Conservation (phyloP, 305 asterid genomes). For the Fraxinus floribunda region DNA sequence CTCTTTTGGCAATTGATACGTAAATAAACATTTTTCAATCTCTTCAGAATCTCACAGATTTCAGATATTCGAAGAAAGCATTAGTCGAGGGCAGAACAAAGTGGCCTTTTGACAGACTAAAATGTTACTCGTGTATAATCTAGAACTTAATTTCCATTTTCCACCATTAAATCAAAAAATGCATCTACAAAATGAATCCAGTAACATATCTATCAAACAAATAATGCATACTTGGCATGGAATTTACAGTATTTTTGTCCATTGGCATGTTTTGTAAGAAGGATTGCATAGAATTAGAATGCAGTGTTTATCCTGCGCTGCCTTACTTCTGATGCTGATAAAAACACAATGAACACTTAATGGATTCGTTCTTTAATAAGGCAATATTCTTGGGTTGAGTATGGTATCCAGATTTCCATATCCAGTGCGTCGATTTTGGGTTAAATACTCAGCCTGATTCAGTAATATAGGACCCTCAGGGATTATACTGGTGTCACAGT, state of each 20-base stretch:
- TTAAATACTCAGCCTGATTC: conserved; percentile 29
- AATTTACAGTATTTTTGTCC: neutral
- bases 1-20: neutral
- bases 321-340: conserved; percentile 26
- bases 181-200: neutral
- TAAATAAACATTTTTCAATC: neutral
- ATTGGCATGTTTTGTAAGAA: neutral
- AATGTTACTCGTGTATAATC: neutral
- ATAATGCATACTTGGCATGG: neutral
- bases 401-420: conserved; percentile 47
- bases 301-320: conserved; percentile 7
- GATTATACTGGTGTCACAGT: conserved; percentile 42
- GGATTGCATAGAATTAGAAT: neutral
- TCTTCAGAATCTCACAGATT: neutral
- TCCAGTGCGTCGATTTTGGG: conserved; percentile 33
- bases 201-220: neutral
- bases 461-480: conserved; percentile 34
- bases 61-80: neutral
- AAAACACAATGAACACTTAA: conserved; percentile 46
- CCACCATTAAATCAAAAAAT: neutral
- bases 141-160: neutral
- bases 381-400: conserved; percentile 60
- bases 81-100: neutral
- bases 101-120: neutral
- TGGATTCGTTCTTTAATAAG: conserved; percentile 20